These are phyloP conservation scores for Furcasterigmium sp. DNA, from an alignment of 2,329 filamentous ascomycete genomes.

Conservation along the genomic window DNA sequence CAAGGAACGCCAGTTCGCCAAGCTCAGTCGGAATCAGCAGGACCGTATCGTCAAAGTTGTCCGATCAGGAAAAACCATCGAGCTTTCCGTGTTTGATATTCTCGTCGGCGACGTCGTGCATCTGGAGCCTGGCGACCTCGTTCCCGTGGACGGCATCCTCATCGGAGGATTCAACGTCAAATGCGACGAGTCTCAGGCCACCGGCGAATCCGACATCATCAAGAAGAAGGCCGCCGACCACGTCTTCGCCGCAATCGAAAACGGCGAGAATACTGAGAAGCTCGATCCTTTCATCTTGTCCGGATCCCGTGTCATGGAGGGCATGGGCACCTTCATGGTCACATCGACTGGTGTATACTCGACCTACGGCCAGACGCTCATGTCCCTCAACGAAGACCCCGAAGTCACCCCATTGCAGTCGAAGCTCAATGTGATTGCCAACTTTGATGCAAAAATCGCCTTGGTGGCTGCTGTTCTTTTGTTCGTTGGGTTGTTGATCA, in stretches of 20 bases:
- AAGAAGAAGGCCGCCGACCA: constrained; percentile 64
- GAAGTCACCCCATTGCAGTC: constrained; percentile 73
- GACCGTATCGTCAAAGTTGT: constrained; percentile 68
- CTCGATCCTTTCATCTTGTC: constrained; percentile 84
- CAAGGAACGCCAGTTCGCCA: constrained; percentile 75
- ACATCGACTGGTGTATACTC: constrained; percentile 71
- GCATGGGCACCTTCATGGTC: constrained; percentile 68
- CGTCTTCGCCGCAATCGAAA: constrained; percentile 64
- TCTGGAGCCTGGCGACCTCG: constrained; percentile 69
- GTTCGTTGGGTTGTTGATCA: constrained; percentile 81
- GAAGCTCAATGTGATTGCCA: constrained; percentile 69
- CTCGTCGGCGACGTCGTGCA: constrained; percentile 66
- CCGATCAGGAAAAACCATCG: constrained; percentile 64
- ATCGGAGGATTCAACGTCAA: constrained; percentile 70
- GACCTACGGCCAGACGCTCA: constrained; percentile 69
- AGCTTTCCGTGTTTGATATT: constrained; percentile 65
- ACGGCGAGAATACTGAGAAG: constrained; percentile 60
- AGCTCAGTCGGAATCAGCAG: constrained; percentile 74
- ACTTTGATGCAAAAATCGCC: constrained; percentile 73
- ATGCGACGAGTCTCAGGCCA: constrained; percentile 73
- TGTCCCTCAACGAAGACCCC: constrained; percentile 67
- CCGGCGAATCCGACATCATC: constrained; percentile 73
- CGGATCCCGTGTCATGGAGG: constrained; percentile 71
- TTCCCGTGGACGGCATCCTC: constrained; percentile 69
- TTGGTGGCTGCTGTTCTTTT: constrained; percentile 72